phyloP scores from a whole-genome alignment of 2,329 filamentous ascomycete genomes.

The Xylaria multiplex region DNA sequence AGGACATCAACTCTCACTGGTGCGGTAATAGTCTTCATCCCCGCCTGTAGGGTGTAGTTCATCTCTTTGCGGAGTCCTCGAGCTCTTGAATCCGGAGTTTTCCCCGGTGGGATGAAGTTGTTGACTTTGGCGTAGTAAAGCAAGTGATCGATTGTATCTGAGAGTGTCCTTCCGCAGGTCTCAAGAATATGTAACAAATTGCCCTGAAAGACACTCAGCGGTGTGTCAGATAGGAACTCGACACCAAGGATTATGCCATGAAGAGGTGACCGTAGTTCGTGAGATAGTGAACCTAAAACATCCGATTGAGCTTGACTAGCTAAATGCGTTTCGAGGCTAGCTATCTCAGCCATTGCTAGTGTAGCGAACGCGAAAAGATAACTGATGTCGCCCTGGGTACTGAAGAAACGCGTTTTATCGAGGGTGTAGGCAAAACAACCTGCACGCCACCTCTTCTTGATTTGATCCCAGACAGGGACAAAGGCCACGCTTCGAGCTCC shows the following conservation, averaged over 20 bases:
- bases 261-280: slow-evolving; percentile 69
- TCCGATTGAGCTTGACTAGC: slow-evolving; percentile 64
- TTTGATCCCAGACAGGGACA: slow-evolving; percentile 31
- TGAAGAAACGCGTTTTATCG: slow-evolving; percentile 56
- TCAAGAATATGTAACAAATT: slow-evolving; percentile 61
- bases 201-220: slow-evolving; percentile 57
- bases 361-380: slow-evolving; percentile 63
- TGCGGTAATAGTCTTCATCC: slow-evolving; percentile 41
- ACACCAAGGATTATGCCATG: slow-evolving; percentile 67
- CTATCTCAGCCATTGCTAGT: slow-evolving; percentile 66
- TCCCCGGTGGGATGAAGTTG: slow-evolving; percentile 44
- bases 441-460: slow-evolving; percentile 54
- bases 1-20: slow-evolving; percentile 53
- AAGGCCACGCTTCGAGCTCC: slow-evolving; percentile 30
- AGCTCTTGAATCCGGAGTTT: slow-evolving; percentile 27
- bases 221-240: slow-evolving; percentile 64
- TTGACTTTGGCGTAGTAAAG: slow-evolving; percentile 67
- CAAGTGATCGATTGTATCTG: slow-evolving; percentile 64
- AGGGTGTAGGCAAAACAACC: slow-evolving; percentile 62
- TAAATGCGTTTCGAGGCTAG: slow-evolving; percentile 53
- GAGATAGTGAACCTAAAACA: slow-evolving; percentile 68
- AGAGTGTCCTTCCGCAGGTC: slow-evolving; percentile 60
- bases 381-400: slow-evolving; percentile 59
- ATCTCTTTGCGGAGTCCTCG: slow-evolving; percentile 31
- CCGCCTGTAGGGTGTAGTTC: slow-evolving; percentile 35